phyloP scores from a whole-genome alignment of 73 alveolate genomes.

The Loxodes magnus region DNA sequence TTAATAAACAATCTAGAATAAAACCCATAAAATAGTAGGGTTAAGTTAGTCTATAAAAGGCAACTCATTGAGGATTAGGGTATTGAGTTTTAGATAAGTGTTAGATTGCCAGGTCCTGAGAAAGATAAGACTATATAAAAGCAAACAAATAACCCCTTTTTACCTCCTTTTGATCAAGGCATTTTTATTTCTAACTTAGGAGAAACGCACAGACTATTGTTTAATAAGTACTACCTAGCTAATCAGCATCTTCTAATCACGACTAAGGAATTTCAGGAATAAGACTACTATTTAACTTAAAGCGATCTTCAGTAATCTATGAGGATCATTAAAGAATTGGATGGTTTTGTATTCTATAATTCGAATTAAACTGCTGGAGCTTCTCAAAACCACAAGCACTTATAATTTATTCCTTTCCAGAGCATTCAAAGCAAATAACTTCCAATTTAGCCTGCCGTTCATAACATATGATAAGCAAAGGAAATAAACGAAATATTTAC shows the following conservation, averaged over 20 bases:
- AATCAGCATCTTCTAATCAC: slow-evolving; percentile 34
- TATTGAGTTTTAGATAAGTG: too few relatives aligned
- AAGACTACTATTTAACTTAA: slow-evolving; percentile 15
- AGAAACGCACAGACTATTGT: slow-evolving; percentile 28
- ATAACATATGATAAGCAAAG: too few relatives aligned
- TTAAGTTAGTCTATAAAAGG: too few relatives aligned
- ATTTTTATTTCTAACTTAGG: slow-evolving; percentile 20
- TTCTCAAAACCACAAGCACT: slow-evolving; percentile 45
- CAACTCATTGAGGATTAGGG: too few relatives aligned
- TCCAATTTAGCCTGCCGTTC: too few relatives aligned
- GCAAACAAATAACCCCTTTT: slow-evolving; percentile 14
- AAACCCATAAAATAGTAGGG: too few relatives aligned
- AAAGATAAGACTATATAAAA: too few relatives aligned
- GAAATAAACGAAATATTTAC: too few relatives aligned
- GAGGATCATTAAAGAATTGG: slow-evolving; percentile 12
- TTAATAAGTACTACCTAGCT: slow-evolving; percentile 36
- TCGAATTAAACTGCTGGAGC: slow-evolving; percentile 38
- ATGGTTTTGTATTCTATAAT: slow-evolving; percentile 39
- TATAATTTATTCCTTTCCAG: slow-evolving; percentile 30
- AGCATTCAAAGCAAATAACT: slow-evolving; percentile 4
- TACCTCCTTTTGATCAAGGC: slow-evolving; percentile 47
- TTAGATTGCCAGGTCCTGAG: too few relatives aligned
- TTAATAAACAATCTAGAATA: too few relatives aligned
- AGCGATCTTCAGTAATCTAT: slow-evolving; percentile 31
- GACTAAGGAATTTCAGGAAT: slow-evolving; percentile 34